A percentile compares a stretch with the other conserved stretches of the same genome.
phyloP scores from a whole-genome alignment of 2,329 filamentous ascomycete genomes.

The Ophiosphaerella herpotricha region DNA sequence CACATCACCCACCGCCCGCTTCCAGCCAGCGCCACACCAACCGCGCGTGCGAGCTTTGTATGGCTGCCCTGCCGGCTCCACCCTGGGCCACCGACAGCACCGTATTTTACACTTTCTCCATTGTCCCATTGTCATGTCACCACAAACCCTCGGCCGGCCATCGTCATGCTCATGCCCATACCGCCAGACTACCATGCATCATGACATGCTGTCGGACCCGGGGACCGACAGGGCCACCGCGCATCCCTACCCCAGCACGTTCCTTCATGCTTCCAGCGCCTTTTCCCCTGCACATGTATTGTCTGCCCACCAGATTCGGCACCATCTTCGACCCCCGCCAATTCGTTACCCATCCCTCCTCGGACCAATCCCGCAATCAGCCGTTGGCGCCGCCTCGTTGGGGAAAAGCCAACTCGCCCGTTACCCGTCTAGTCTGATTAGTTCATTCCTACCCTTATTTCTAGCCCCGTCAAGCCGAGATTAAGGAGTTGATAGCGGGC shows the following conservation, averaged over 20 bases:
- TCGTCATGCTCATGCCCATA: constrained; percentile 8
- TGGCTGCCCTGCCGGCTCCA: constrained; percentile 21
- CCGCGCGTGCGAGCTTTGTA: constrained; percentile 28
- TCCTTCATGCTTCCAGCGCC: constrained; percentile 23
- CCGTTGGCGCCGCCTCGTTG: constrained; percentile 40
- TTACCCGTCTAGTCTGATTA: constrained; percentile 28
- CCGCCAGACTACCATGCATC: constrained; percentile 21
- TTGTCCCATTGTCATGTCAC: too few relatives aligned
- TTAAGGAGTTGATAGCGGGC: constrained; percentile 43
- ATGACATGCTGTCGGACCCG: constrained; percentile 33
- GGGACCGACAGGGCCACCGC: constrained; percentile 8
- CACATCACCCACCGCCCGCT: constrained; percentile 20
- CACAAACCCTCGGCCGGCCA: constrained; percentile 22
- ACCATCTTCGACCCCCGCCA: constrained; percentile 31
- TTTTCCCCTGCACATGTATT: constrained; percentile 28
- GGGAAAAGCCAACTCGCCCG: constrained; percentile 29
- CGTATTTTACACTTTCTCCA: constrained; percentile 27
- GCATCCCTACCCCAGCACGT: constrained; percentile 16
- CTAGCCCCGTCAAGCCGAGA: constrained; percentile 39
- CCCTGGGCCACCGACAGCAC: not conserved
- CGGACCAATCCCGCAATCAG: constrained; percentile 40
- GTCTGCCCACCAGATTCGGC: constrained; percentile 25
- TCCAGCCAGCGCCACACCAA: constrained; percentile 29
- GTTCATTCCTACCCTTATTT: constrained; percentile 22
- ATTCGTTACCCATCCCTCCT: constrained; percentile 20